These are phyloP conservation scores for Plasmodium cynomolgi DNA, from an alignment of 169 alveolate species.

Conservation along the genomic window DNA sequence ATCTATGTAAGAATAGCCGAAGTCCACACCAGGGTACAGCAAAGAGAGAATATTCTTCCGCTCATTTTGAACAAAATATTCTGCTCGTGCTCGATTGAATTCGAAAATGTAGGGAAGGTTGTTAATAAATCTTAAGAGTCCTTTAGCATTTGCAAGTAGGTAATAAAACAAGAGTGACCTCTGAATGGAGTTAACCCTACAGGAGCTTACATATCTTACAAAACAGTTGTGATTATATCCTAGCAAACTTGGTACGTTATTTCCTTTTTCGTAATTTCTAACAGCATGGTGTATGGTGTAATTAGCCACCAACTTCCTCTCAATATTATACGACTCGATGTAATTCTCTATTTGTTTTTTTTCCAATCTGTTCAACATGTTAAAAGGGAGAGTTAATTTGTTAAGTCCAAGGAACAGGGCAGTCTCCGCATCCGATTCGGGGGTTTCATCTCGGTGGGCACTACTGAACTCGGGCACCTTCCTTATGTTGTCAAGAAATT, in stretches of 20 bases:
- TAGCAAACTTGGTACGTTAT: slow-evolving; percentile 41
- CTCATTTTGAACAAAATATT: slow-evolving; percentile 6
- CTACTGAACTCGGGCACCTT: not conserved
- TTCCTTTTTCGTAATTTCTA: slow-evolving; percentile 71
- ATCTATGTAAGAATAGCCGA: slow-evolving; percentile 47
- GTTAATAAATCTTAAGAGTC: slow-evolving; percentile 21
- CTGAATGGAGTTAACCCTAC: not conserved
- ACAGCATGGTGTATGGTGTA: slow-evolving; percentile 55
- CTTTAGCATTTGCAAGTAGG: slow-evolving; percentile 10
- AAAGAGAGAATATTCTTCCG: slow-evolving; percentile 14
- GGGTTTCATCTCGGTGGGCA: not conserved
- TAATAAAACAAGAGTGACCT: slow-evolving; percentile 27
- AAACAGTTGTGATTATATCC: slow-evolving; percentile 47
- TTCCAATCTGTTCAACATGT: not conserved
- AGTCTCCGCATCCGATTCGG: not conserved
- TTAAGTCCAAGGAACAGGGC: not conserved
- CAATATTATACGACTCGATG: slow-evolving; percentile 67
- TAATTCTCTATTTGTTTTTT: slow-evolving; percentile 51
- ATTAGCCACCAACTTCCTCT: slow-evolving; percentile 69
- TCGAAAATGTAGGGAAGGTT: slow-evolving; percentile 58
- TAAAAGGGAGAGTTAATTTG: not conserved
- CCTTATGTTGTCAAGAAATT: not conserved
- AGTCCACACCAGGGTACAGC: slow-evolving; percentile 70
- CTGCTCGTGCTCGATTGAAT: slow-evolving; percentile 5
- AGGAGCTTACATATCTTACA: not conserved